phyloP scores from a whole-genome alignment of 495 filamentous ascomycete species.

The Tuber umbilicatum region DNA sequence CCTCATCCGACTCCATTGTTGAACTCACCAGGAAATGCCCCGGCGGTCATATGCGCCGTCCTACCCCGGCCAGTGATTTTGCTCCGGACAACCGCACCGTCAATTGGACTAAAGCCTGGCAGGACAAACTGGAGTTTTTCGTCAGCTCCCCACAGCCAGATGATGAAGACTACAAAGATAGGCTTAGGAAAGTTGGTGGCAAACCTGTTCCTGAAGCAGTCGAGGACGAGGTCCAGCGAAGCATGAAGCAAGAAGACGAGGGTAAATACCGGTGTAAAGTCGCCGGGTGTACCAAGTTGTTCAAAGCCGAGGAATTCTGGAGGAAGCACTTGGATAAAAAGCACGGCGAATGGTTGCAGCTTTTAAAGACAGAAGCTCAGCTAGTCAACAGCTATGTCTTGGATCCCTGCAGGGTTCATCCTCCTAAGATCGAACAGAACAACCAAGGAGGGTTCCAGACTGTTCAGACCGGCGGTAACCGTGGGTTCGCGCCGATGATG shows the following conservation, averaged over 20 bases:
- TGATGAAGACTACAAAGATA: constrained; percentile 60
- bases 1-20: constrained; percentile 94
- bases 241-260: constrained; percentile 94
- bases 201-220: constrained; percentile 77
- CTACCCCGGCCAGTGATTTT: constrained; percentile 68
- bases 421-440: constrained; percentile 94
- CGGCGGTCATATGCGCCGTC: constrained; percentile 88
- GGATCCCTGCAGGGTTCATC: constrained; percentile 91
- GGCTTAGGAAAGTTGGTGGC: constrained; percentile 69
- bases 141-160: constrained; percentile 53
- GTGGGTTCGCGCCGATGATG: constrained; percentile 30
- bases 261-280: constrained; percentile 95
- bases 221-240: constrained; percentile 76
- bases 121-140: constrained; percentile 78
- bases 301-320: constrained; percentile 96
- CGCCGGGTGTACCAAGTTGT: constrained; percentile 89
- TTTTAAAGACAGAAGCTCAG: constrained; percentile 72
- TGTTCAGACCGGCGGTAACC: constrained; percentile 31
- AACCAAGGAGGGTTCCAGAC: constrained; percentile 54
- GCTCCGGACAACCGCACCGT: constrained; percentile 88
- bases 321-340: constrained; percentile 96
- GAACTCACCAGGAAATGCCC: constrained; percentile 93
- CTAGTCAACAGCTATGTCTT: constrained; percentile 90
- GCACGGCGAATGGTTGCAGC: constrained; percentile 79
- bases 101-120: constrained; percentile 99